Evolutionary conservation across 2,329 filamentous ascomycete species (phyloP).

Genomic region (Botrytis deweyae): DNA sequence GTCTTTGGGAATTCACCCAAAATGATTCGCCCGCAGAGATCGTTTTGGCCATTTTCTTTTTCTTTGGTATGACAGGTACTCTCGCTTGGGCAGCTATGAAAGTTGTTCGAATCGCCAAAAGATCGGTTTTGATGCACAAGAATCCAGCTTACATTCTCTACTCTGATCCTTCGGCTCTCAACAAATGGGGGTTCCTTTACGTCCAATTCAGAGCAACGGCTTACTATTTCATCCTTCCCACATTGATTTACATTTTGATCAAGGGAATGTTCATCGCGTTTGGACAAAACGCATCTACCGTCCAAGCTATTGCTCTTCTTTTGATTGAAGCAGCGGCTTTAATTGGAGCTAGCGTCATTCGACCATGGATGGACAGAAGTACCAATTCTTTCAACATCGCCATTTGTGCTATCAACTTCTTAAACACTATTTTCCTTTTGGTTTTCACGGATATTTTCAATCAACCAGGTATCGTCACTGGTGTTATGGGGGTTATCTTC

Average conservation of each 20-base stretch:
- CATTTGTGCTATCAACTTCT: slow-evolving; percentile 84
- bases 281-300: slow-evolving; percentile 65
- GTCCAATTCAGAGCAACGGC: slow-evolving; percentile 94
- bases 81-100: slow-evolving; percentile 86
- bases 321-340: slow-evolving; percentile 79
- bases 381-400: slow-evolving; percentile 96
- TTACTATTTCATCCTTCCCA: slow-evolving; percentile 89
- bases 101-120: slow-evolving; percentile 83
- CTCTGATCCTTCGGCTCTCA: slow-evolving; percentile 88
- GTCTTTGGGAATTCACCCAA: slow-evolving; percentile 89
- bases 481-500: slow-evolving; percentile 84
- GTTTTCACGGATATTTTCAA: slow-evolving; percentile 87
- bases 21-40: slow-evolving; percentile 83
- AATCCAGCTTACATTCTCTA: slow-evolving; percentile 97
- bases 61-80: slow-evolving; percentile 74
- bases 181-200: slow-evolving; percentile 98
- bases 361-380: slow-evolving; percentile 99
- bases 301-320: slow-evolving; percentile 79
- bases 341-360: slow-evolving; percentile 73
- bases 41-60: slow-evolving; percentile 84
- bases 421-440: slow-evolving; percentile 85
- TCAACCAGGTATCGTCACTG: slow-evolving; percentile 77
- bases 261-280: slow-evolving; percentile 90
- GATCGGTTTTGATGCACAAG: slow-evolving; percentile 87
- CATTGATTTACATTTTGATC: slow-evolving; percentile 74